phyloP scores from a whole-genome alignment of 257 asterid species.

The Cruciata laevipes region DNA sequence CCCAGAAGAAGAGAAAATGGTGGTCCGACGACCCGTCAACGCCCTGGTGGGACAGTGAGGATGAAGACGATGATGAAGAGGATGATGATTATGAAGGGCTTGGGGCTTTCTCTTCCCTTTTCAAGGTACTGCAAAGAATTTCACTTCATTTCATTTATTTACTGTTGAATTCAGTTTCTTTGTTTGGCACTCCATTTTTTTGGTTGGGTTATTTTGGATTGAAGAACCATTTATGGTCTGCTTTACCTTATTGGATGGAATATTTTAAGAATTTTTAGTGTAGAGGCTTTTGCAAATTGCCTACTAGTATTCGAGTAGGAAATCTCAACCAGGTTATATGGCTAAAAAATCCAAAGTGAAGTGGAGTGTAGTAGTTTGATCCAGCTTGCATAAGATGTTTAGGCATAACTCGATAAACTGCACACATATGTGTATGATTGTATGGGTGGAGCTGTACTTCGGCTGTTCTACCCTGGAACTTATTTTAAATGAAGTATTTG shows the following conservation, averaged over 20 bases:
- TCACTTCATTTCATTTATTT: neutral
- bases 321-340: neutral
- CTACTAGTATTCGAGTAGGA: neutral
- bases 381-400: neutral
- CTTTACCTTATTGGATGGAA: neutral
- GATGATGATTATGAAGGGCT: conserved; percentile 18
- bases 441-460: neutral
- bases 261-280: neutral
- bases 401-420: neutral
- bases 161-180: neutral
- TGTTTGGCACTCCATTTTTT: neutral
- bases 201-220: neutral
- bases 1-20: conserved; percentile 56
- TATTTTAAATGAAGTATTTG: neutral
- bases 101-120: conserved; percentile 33
- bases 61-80: conserved; percentile 23
- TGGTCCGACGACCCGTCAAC: conserved; percentile 53
- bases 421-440: neutral
- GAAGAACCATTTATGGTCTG: neutral
- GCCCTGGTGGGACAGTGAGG: conserved; percentile 16
- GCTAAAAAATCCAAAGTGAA: neutral
- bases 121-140: conserved; percentile 38
- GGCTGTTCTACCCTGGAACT: neutral
- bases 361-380: neutral
- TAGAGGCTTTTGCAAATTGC: neutral